phyloP scores from a whole-genome alignment of 768 basidiomycete genomes.

The Tricholoma bakamatsutake region DNA sequence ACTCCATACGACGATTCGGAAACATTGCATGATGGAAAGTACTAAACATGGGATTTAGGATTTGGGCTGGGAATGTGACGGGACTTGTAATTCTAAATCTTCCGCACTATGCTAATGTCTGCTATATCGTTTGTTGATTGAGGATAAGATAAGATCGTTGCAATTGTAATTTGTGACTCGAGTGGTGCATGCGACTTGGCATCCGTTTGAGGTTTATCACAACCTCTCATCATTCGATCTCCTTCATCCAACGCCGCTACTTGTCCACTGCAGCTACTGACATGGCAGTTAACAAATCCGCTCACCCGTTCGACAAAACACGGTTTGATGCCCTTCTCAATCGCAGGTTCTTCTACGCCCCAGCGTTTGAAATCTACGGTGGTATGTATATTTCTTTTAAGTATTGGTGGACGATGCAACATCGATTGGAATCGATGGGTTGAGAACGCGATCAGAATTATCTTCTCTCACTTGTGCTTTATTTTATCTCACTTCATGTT shows the following conservation, averaged over 20 bases:
- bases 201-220: conserved; percentile 10
- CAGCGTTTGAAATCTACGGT: conserved; percentile 98
- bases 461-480: not conserved
- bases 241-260: conserved; percentile 3
- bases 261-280: conserved; percentile 13
- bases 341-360: conserved; percentile 94
- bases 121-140: too few species aligned
- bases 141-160: not conserved
- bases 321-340: conserved; percentile 82
- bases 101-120: too few species aligned
- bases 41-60: not conserved
- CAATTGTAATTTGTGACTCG: conserved; percentile 7
- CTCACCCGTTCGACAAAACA: conserved; percentile 82
- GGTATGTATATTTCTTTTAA: conserved; percentile 44
- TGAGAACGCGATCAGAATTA: not conserved
- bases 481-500: not conserved
- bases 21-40: not conserved
- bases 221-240: conserved; percentile 9
- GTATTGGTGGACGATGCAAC: not conserved
- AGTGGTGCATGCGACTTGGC: conserved; percentile 14
- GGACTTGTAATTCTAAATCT: not conserved
- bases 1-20: not conserved
- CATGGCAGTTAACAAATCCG: conserved; percentile 65
- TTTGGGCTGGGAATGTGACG: not conserved
- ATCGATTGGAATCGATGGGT: not conserved